Evolutionary conservation across 768 basidiomycete genomes (phyloP), one percentile per base, ranked within the genome.

Genomic region (Gymnopilus junonius): DNA sequence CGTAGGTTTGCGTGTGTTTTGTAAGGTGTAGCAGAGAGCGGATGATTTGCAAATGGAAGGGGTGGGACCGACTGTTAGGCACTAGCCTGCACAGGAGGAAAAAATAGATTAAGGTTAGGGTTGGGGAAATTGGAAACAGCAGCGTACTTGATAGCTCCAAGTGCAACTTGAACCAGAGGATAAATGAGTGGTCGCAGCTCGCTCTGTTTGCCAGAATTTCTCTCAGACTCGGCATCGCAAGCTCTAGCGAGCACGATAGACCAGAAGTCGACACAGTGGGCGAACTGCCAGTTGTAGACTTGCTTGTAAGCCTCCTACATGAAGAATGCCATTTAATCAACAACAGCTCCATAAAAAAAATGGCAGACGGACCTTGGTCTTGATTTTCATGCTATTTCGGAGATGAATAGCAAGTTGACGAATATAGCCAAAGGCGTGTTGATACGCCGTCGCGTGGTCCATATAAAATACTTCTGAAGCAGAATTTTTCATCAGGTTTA

Each of bases 261-360:
- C 97, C 97, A 99, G 71, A 99, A 99, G 79, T 99, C 97, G 66
- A 99, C 80, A 62, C 89, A 93, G 74, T 99, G 97, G 2, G 90
- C 92, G 67, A 91, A 98, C 78, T 98, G 97, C 97, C 97, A 99
- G 77, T 98, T 99, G 78, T 99, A 97, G 21, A 99, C 97, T 69
- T 92, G 90, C 74, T 90, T 91, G 78, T 92, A 96, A 8, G 94
- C 89, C 67, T 99, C 95, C 90, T 94, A 74, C 21, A 63, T 27
- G 58, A 46, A 51, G 59, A 61, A 50, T 50, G 55, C 61, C 53
- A 61, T 50, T 67, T 14, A 65, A 67, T 23, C 21, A 21, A 6
- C 21, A 20, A 25, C 14, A 25, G 25, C 17, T 31, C 12, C 25
- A 2, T 6, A 4, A 14, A 43, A 5, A 25, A 37, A 11, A 35